Conservation (phyloP, 2,329 filamentous ascomycete species). For the Exophiala bonariae region DNA sequence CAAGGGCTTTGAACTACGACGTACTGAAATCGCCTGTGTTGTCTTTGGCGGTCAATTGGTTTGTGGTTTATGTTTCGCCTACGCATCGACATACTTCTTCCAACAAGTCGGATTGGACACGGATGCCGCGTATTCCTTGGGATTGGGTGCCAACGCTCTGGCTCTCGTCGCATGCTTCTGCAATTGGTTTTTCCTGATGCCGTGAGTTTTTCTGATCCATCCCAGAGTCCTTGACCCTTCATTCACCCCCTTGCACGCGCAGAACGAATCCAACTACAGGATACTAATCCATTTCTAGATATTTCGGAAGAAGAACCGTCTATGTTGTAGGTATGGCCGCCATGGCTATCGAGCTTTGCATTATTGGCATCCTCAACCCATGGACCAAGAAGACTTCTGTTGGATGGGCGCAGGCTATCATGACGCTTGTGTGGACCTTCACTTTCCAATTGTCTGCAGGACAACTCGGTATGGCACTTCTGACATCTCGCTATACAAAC, state of each 20-base stretch:
- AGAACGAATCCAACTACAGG: no score
- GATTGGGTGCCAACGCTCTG: constrained; percentile 68
- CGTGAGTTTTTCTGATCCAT: no score
- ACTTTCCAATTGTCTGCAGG: constrained; percentile 57
- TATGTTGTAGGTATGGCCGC: constrained; percentile 71
- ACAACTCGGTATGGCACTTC: constrained; percentile 52
- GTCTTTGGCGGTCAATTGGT: constrained; percentile 66
- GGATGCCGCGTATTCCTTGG: constrained; percentile 55
- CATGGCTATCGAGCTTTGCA: constrained; percentile 66
- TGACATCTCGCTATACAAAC: no score
- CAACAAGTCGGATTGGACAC: constrained; percentile 55
- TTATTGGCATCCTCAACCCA: constrained; percentile 32
- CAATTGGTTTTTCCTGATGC: constrained; percentile 66
- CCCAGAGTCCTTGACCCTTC: no score
- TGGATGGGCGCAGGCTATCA: constrained; percentile 39
- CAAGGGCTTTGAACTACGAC: constrained; percentile 71
- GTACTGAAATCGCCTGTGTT: constrained; percentile 70
- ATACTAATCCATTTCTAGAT: constrained; percentile 31
- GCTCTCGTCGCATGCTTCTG: constrained; percentile 65
- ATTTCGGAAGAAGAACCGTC: constrained; percentile 71
- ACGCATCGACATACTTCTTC: constrained; percentile 62
- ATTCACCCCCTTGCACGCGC: no score
- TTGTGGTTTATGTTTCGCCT: constrained; percentile 63
- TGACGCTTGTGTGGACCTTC: constrained; percentile 54
- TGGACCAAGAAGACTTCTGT: constrained; percentile 26